phyloP scores from a whole-genome alignment of 805 yeast genomes.

The Candida boleticola region DNA sequence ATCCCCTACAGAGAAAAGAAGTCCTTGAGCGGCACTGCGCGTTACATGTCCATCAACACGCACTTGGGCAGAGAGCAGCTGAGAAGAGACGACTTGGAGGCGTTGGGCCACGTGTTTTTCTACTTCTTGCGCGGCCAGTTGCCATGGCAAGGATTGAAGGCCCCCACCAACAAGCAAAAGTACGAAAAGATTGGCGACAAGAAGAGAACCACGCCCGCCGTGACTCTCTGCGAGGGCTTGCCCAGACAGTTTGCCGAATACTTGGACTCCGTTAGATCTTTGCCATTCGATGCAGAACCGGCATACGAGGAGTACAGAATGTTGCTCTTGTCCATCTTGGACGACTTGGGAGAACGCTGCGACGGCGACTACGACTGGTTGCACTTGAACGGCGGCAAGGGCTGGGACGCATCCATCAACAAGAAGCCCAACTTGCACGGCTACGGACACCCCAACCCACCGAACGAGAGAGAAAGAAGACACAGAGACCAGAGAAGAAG shows the following conservation, averaged over 20 bases:
- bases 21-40: conserved; percentile 79
- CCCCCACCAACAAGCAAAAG: conserved; percentile 79
- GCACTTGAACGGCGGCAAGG: conserved; percentile 73
- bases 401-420: conserved; percentile 76
- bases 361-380: conserved; percentile 81
- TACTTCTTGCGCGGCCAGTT: conserved; percentile 75
- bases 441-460: conserved; percentile 70
- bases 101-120: conserved; percentile 78
- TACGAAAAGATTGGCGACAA: conserved; percentile 84
- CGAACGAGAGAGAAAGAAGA: conserved; percentile 45
- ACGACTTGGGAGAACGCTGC: conserved; percentile 54
- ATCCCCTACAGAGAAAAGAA: conserved; percentile 81
- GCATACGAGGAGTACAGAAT: conserved; percentile 66
- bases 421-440: conserved; percentile 81
- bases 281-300: conserved; percentile 78
- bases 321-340: conserved; percentile 58
- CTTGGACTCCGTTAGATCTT: conserved; percentile 61
- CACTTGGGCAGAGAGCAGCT: conserved; percentile 83
- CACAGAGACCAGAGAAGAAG: conserved; percentile 46
- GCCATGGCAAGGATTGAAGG: conserved; percentile 91
- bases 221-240: conserved; percentile 58
- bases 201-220: conserved; percentile 66
- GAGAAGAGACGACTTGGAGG: conserved; percentile 79
- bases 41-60: conserved; percentile 87
- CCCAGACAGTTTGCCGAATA: conserved; percentile 77